Percentiles rank a stretch among this genome's conserved stretches.
Evolutionary conservation across 768 basidiomycete species (phyloP).

Genomic region (Hericium coralloides): DNA sequence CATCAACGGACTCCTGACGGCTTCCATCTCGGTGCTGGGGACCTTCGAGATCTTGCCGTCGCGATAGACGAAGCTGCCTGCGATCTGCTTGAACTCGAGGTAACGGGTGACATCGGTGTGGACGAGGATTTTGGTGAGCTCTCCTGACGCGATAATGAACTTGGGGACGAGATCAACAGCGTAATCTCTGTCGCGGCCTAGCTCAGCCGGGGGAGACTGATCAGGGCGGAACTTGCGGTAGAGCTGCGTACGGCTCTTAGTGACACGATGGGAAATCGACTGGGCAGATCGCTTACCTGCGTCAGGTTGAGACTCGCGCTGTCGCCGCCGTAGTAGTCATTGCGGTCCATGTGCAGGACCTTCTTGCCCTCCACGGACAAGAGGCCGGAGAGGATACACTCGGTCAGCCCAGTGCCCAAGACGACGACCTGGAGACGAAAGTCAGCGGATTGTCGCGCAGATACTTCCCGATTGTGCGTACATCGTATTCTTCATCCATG

Average conservation of each 20-base stretch:
- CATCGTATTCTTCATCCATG: conserved; percentile 99
- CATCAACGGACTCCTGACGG: conserved; percentile 91
- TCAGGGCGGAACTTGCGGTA: conserved; percentile 90
- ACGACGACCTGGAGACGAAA: conserved; percentile 58
- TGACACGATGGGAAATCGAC: neutral
- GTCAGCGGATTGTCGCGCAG: neutral
- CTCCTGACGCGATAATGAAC: conserved; percentile 97
- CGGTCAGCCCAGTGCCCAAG: conserved; percentile 94
- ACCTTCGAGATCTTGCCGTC: conserved; percentile 97
- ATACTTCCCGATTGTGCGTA: conserved; percentile 25
- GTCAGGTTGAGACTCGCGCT: conserved; percentile 95
- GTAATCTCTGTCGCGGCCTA: conserved; percentile 96
- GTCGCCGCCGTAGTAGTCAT: conserved; percentile 98
- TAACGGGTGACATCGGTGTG: conserved; percentile 98
- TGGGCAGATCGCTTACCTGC: conserved; percentile 50
- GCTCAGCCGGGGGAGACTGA: conserved; percentile 66
- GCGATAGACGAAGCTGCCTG: conserved; percentile 94
- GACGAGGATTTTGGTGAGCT: conserved; percentile 95
- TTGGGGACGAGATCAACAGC: conserved; percentile 97
- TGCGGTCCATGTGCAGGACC: conserved; percentile 97
- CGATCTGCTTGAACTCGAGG: conserved; percentile 99
- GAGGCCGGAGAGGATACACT: conserved; percentile 96
- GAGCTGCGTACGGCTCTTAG: conserved; percentile 43
- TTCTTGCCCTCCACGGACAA: conserved; percentile 99
- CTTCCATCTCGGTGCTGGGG: conserved; percentile 95